Evolutionary conservation across 331 rosid genomes (phyloP).

Genomic region (Rhamnella rubrinervis): DNA sequence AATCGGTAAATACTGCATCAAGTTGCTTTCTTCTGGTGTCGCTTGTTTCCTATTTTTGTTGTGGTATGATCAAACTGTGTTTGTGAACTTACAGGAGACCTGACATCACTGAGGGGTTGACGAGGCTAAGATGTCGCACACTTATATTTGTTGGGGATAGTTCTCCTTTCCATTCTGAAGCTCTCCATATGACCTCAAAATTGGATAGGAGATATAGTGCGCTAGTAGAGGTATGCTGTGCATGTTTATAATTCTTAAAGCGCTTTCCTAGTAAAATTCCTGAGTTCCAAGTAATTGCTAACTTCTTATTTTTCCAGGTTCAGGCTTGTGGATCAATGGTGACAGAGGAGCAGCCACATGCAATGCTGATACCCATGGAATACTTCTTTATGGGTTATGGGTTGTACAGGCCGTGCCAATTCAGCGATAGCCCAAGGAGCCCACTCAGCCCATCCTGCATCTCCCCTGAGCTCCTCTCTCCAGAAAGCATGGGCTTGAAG

Average conservation of each 20-base stretch:
- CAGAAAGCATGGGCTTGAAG: slow-evolving; percentile 96
- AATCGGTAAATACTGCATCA: slow-evolving; percentile 45
- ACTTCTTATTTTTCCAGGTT: slow-evolving; percentile 46
- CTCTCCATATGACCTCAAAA: slow-evolving; percentile 80
- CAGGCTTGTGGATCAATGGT: slow-evolving; percentile 98
- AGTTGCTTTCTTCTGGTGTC: slow-evolving; percentile 7
- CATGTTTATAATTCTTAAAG: background rate
- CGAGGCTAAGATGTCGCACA: slow-evolving; percentile 69
- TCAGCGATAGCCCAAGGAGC: slow-evolving; percentile 78
- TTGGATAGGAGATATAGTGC: slow-evolving; percentile 81
- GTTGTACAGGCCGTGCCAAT: slow-evolving; percentile 60
- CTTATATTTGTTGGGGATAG: slow-evolving; percentile 91
- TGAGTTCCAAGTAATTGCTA: too few species aligned
- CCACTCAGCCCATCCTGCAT: slow-evolving; percentile 90
- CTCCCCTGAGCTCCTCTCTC: slow-evolving; percentile 92
- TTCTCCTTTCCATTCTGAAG: slow-evolving; percentile 92
- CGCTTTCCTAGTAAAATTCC: too few species aligned
- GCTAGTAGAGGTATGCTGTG: slow-evolving; percentile 69
- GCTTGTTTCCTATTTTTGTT: background rate
- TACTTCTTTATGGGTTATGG: slow-evolving; percentile 92
- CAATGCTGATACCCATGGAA: slow-evolving; percentile 93
- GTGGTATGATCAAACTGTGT: slow-evolving; percentile 10
- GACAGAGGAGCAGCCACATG: slow-evolving; percentile 97
- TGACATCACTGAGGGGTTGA: slow-evolving; percentile 75
- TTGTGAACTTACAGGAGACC: slow-evolving; percentile 58